phyloP scores from a whole-genome alignment of 2,329 filamentous ascomycete genomes.

The Xylariaceae sp. region DNA sequence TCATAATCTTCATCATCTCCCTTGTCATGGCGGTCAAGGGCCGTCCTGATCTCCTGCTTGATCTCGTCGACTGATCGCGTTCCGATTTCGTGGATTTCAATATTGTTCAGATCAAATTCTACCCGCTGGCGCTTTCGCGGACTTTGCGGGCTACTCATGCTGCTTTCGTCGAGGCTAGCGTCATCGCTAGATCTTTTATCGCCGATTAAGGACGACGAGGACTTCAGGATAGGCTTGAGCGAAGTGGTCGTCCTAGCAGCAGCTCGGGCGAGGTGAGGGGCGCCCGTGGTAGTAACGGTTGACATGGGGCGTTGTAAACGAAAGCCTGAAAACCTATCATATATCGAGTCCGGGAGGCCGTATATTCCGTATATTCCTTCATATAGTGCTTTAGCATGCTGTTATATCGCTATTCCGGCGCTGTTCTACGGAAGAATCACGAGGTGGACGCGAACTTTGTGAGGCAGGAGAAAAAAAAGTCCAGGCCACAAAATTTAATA shows the following conservation, averaged over 20 bases:
- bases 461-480: slow-evolving; percentile 8
- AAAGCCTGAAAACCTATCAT: background rate
- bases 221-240: slow-evolving; percentile 57
- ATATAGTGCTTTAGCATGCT: slow-evolving; percentile 27
- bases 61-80: slow-evolving; percentile 56
- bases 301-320: slow-evolving; percentile 21
- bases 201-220: slow-evolving; percentile 48
- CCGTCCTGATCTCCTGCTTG: slow-evolving; percentile 57
- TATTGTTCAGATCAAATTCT: slow-evolving; percentile 60
- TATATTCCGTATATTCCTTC: slow-evolving; percentile 15
- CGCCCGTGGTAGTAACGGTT: slow-evolving; percentile 28
- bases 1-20: slow-evolving; percentile 65
- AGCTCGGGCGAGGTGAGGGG: slow-evolving; percentile 32
- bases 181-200: slow-evolving; percentile 47
- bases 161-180: slow-evolving; percentile 43
- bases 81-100: slow-evolving; percentile 58
- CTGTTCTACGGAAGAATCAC: slow-evolving; percentile 1
- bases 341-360: slow-evolving; percentile 9
- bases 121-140: slow-evolving; percentile 60
- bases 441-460: slow-evolving; percentile 1
- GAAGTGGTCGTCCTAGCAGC: slow-evolving; percentile 42
- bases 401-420: slow-evolving; percentile 6
- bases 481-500: background rate
- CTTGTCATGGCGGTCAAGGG: slow-evolving; percentile 58
- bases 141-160: slow-evolving; percentile 43